Evolutionary conservation across 2,329 filamentous ascomycete genomes (phyloP), one percentile per base, ranked within the genome.

Genomic region (Westerdykella aurantiaca): DNA sequence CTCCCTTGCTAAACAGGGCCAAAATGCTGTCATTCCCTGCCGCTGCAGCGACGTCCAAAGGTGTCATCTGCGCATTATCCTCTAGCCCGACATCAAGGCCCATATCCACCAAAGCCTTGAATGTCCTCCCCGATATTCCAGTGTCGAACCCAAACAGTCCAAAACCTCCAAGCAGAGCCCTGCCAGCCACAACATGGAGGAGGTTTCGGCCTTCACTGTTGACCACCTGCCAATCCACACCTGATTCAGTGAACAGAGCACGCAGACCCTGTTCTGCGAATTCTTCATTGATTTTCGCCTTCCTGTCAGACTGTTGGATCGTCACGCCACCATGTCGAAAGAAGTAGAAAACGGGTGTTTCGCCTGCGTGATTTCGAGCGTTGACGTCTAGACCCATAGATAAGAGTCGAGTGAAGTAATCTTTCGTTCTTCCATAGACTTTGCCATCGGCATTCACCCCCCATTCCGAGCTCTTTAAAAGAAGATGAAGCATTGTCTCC

Each of bases 41-140:
- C 4, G 41, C 51, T 13, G 48, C 52, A 6, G 50, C 50, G 42
- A 51, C 31, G 47, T 57, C 53, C 29, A 57, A 14, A 16, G 53
- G 17, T n/a, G 48, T 53, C 37, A 40, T 43, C 34, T 43, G 37
- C 37, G 22, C 17, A 3, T 38, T 34, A 42, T 55, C 52, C 34
- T 55, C 53, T 35, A 38, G 14, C 18, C 37, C 22, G 6, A 44
- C 37, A 52, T 57, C 50, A 6, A 51, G 33, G 4, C 49, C 51
- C 37, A 31, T 46, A 10, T 43, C 37, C 38, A 53, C 5, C 18
- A 57, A 29, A 6, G 21, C 12, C 38, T 52, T 44, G 25, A 53
- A 57, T n/a, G 35, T 39, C 25, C 25, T 31, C 7, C 25, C 23
- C 38, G 16, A 13, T 11, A 4, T 17, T 40, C 11, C 25, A 12